These are phyloP conservation scores for Condylostoma magnum DNA, from an alignment of 169 alveolate species.

Conservation along the genomic window DNA sequence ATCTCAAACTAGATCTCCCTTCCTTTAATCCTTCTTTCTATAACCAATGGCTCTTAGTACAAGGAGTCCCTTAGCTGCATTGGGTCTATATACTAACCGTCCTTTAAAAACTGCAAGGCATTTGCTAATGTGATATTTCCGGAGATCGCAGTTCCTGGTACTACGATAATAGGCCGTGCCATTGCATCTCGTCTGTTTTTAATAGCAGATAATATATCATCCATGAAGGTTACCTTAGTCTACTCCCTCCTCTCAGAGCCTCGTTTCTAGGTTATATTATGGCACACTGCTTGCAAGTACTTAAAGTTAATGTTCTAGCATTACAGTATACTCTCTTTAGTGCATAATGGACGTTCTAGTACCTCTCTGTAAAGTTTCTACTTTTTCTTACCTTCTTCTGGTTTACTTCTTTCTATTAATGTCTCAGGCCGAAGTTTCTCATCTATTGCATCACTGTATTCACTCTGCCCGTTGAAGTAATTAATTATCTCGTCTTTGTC, in stretches of 20 bases:
- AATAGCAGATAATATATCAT: background rate
- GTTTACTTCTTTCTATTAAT: slow-evolving; percentile 19
- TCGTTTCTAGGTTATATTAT: background rate
- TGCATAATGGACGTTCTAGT: slow-evolving; percentile 29
- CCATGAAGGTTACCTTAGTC: background rate
- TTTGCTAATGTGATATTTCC: slow-evolving; percentile 61
- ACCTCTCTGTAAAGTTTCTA: background rate
- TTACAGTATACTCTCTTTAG: slow-evolving; percentile 23
- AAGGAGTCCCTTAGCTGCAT: slow-evolving; percentile 25
- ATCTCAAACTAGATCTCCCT: slow-evolving; percentile 62
- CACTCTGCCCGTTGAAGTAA: slow-evolving; percentile 54
- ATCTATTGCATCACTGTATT: slow-evolving; percentile 55
- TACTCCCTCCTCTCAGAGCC: slow-evolving; percentile 1
- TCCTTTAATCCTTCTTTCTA: slow-evolving; percentile 45
- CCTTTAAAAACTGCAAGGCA: slow-evolving; percentile 59
- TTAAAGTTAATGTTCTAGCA: background rate
- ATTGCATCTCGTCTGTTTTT: background rate
- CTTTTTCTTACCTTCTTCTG: slow-evolving; percentile 10
- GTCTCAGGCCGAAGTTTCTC: slow-evolving; percentile 27
- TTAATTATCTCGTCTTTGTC: slow-evolving; percentile 55
- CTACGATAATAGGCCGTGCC: slow-evolving; percentile 64
- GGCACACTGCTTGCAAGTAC: background rate
- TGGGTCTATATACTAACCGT: slow-evolving; percentile 58
- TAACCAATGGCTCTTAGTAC: slow-evolving; percentile 31
- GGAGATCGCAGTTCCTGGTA: slow-evolving; percentile 53